Conservation (phyloP, 2,329 filamentous ascomycete genomes). For the Ascochyta rabiei region DNA sequence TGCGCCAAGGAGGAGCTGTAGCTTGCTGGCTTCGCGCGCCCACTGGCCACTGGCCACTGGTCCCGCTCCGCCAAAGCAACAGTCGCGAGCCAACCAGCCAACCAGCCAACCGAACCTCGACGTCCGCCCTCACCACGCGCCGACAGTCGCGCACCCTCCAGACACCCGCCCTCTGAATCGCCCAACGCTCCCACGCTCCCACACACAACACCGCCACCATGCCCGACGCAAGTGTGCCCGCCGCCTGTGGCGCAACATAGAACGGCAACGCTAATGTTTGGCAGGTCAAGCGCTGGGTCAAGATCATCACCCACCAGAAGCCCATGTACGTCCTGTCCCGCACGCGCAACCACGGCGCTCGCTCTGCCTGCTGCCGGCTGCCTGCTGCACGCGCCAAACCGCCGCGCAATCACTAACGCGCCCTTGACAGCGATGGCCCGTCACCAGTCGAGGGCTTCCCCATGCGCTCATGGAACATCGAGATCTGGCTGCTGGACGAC, state of each 20-base stretch:
- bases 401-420: constrained; percentile 20
- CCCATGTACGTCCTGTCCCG: constrained; percentile 74
- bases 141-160: constrained; percentile 21
- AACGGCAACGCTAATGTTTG: constrained; percentile 17
- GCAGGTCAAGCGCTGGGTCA: constrained; percentile 82
- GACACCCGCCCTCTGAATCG: not conserved
- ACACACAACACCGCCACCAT: constrained; percentile 39
- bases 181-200: not conserved
- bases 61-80: constrained; percentile 23
- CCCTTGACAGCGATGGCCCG: constrained; percentile 69
- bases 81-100: constrained; percentile 29
- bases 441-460: constrained; percentile 86
- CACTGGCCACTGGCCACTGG: no score
- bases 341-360: constrained; percentile 22
- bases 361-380: not conserved
- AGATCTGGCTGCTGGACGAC: constrained; percentile 82
- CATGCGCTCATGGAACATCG: constrained; percentile 90
- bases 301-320: constrained; percentile 90
- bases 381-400: constrained; percentile 10
- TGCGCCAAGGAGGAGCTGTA: constrained; percentile 22
- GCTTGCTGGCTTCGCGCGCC: constrained; percentile 8
- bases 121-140: constrained; percentile 21
- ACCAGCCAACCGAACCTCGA: constrained; percentile 20
- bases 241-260: not conserved
- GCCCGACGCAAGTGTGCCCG: constrained; percentile 51